Evolutionary conservation across 2,329 filamentous ascomycete genomes (phyloP), one percentile per base, ranked within the genome.

Genomic region (Pseudogymnoascus sp.): DNA sequence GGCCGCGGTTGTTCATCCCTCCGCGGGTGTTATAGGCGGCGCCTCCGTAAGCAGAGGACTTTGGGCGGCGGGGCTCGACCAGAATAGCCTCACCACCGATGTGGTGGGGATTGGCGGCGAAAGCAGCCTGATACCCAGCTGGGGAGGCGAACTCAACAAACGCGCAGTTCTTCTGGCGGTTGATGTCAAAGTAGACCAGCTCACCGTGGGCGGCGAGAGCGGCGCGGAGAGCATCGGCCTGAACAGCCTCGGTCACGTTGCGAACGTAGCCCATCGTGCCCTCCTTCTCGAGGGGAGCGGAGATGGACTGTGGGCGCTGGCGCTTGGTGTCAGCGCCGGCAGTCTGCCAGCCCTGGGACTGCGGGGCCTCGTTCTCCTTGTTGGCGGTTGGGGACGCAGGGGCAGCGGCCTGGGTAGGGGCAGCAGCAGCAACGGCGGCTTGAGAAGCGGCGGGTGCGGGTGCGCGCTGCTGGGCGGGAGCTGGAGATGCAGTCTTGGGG

Each of bases 121-220:
- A 80, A 41, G 94, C 94, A 63, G 89, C 87, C 72, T 90, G 82
- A 75, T 95, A 96, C 52, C 84, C 90, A 60, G 91, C 84, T 19
- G 83, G 72, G 52, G 86, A 88, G 70, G 85, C 88, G 74, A 94
- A 99, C 73, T 99, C 94, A 62, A 96, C 90, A 71, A 97, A 97
- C 23, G 94, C 94, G 70, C 91, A 96, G 80, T 94, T 96, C 92
- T 96, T 96, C 68, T 82, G 76, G 62, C 88, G 85, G 75, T 89
- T 91, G 67, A 92, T 82, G 61, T 91, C 89, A 65, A 92, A 90
- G 69, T 86, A 85, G 60, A 79, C 78, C 61, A 92, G 73, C 69
- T 86, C 82, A 64, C 89, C 87, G 66, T 86, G 91, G 67, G 85
- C 83, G 66, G 84, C 79, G 58, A 99, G 78, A 59, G 83, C 81